Base-by-base conservation (phyloP, 2,329 filamentous ascomycete species). In the Aspergillus novoparasiticus region DNA sequence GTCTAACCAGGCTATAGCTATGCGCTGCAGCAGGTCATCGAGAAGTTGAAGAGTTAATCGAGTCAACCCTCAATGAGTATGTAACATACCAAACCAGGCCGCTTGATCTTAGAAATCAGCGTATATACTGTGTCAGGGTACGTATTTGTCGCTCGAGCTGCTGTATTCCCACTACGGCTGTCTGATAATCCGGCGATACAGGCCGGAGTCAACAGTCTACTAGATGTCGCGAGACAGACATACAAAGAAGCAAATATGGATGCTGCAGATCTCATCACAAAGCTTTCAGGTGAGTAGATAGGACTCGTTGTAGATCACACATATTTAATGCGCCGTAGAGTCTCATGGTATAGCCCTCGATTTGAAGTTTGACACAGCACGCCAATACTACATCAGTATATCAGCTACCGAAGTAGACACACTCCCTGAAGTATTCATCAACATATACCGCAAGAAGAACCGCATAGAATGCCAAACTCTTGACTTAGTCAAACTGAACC, bases 241-340 rank as follows among this genome's bases (percentile, higher is more conserved):
- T 97, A 95, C 79, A 96, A 95, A 70, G 94, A 98, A 75, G 88
- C 90, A 1, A 95, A 89, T 6, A 86, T 90, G 56, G 92, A 97
- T 75, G 87, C 92, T 4, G 86, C 90, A 68, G 84, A 90, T 58
- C 87, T 94, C 73, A 83, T 94, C 3, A 83, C 86, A 26, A 84
- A 87, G 19, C 77, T 97, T 12, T 86, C 86, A 65, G 83, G 92
- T 90, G 76, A 61, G 80, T 32, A 11, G 11, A 8, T 12, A 10
- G 11, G 8, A 23, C 1, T 8, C 11, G 28, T 32, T 39, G n/a
- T 3, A 3, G 23, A 16, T 1, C 6, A 46, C 0, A 28, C 8
- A 19, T 48, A 60, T 36, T 70, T 79, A 61, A 78, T 43, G 0
- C 4, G 6, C 43, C n/a, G 1, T 54, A 89, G 87, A 81, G 61